Base-by-base conservation (phyloP, 495 filamentous ascomycete genomes). In the Pyronema omphalodes region DNA sequence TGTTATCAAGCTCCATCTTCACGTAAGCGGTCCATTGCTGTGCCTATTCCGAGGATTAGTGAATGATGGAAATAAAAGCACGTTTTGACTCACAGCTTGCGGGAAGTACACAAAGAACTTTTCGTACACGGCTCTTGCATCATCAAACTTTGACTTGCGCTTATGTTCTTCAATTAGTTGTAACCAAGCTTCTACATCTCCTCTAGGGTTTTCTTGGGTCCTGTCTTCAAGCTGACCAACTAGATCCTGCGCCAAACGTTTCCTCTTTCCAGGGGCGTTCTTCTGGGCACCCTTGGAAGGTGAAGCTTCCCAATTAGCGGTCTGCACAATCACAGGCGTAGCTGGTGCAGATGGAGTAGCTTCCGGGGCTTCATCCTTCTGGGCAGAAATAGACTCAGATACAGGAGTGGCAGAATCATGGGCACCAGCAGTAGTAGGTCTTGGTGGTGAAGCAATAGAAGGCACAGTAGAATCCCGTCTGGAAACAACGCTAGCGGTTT, bases 171-270 rank as follows among this genome's bases (percentile, higher is more conserved):
- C 74, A 66, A 98, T 88, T 61, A 98, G 72, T 54, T 74, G 74
- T 59, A 88, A 68, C 91, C 91, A 98, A 12, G 89, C 86, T 47
- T 88, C 79, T 58, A 89, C 73, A 62, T 95, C 91, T 56, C 88
- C 91, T 55, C 82, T 79, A 29, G 93, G 85, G 66, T 96, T 91
- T 59, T 95, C 85, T 55, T 78, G 78, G 63, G 94, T 82, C 56
- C 89, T 76, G 61, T 93, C 86, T 68, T 98, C 88, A 56, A 95
- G 73, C 40, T 89, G 81, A 9, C 86, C 84, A 59, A 93, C 74
- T 51, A 74, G 75, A 68, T 95, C 86, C 68, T 83, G 77, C 40
- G 84, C 78, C 52, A 87, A 71, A 49, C 82, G 78, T 58, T 58
- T 66, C 56, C 64, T 57, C 64, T 62, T 69, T 65, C 68, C 65